phyloP scores from a whole-genome alignment of 2,329 filamentous ascomycete genomes.

The Neodidymelliopsis sp. region DNA sequence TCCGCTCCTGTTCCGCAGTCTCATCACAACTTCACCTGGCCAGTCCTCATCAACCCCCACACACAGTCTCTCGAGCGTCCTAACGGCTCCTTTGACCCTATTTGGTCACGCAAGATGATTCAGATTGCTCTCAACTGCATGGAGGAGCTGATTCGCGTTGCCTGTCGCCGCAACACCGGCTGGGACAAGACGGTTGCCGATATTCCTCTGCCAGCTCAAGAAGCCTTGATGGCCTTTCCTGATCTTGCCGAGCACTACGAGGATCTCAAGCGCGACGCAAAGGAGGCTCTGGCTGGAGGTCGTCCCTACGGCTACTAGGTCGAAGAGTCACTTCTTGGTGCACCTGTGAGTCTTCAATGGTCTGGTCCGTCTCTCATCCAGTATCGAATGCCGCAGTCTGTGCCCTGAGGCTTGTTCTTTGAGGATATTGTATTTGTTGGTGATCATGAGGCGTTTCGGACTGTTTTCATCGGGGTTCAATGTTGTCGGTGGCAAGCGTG shows the following conservation, averaged over 20 bases:
- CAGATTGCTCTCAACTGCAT: conserved; percentile 30
- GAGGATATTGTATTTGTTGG: neutral
- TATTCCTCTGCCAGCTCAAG: conserved; percentile 26
- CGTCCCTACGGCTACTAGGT: conserved; percentile 26
- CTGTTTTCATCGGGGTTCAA: neutral
- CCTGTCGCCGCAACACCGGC: conserved; percentile 24
- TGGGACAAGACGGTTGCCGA: conserved; percentile 33
- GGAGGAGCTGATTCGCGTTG: conserved; percentile 24
- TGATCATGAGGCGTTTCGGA: neutral
- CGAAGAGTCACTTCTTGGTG: neutral
- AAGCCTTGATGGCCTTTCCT: conserved; percentile 26
- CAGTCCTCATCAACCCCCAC: conserved; percentile 35
- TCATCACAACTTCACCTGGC: conserved; percentile 29
- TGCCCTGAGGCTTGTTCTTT: neutral
- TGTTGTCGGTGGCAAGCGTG: neutral
- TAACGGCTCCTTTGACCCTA: conserved; percentile 28
- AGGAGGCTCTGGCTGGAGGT: conserved; percentile 27
- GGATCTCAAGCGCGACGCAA: conserved; percentile 27
- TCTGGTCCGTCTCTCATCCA: neutral
- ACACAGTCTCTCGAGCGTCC: conserved; percentile 35
- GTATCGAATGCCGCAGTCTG: too few species aligned
- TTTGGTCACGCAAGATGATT: conserved; percentile 26
- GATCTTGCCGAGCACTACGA: conserved; percentile 30
- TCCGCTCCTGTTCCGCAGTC: conserved; percentile 8
- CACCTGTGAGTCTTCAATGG: neutral